These are phyloP conservation scores for Fusarium vanettenii DNA, from an alignment of 2,329 filamentous ascomycete genomes.

Conservation along the genomic window DNA sequence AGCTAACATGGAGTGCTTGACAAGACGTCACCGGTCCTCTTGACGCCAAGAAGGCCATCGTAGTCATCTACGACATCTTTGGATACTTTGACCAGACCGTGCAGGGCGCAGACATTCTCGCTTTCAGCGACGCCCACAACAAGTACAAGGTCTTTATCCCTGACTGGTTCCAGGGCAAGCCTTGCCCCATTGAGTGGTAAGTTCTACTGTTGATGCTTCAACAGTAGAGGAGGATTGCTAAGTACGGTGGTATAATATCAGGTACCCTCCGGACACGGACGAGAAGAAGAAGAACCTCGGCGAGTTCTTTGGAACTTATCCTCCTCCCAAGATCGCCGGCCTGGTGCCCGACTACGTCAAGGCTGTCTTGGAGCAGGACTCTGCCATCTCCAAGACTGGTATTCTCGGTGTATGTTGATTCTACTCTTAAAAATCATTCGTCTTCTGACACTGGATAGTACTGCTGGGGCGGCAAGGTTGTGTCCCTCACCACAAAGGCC, in stretches of 20 bases:
- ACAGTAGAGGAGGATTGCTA: background rate
- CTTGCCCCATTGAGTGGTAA: constrained; percentile 65
- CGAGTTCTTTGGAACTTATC: constrained; percentile 67
- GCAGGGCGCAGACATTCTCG: constrained; percentile 76
- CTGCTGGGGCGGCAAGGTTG: constrained; percentile 80
- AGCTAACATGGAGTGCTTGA: background rate
- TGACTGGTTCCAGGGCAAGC: constrained; percentile 87
- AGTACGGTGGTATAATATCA: constrained; percentile 29
- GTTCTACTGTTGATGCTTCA: background rate
- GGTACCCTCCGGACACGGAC: constrained; percentile 71
- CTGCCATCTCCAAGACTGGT: constrained; percentile 68
- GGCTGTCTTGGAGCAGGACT: constrained; percentile 63
- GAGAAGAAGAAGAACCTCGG: constrained; percentile 71
- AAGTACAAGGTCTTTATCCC: constrained; percentile 91
- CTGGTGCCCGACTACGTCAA: constrained; percentile 67
- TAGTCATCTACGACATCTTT: constrained; percentile 75
- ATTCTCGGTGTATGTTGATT: constrained; percentile 65
- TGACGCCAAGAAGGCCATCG: constrained; percentile 66
- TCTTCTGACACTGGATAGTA: constrained; percentile 50
- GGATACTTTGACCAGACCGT: constrained; percentile 77
- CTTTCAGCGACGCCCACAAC: constrained; percentile 64
- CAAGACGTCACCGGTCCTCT: constrained; percentile 61
- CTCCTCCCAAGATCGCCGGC: constrained; percentile 59
- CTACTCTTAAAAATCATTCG: background rate
- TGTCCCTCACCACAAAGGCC: constrained; percentile 61